Conservation (phyloP, 2,329 filamentous ascomycete species). For the Pezicula neosporulosa region DNA sequence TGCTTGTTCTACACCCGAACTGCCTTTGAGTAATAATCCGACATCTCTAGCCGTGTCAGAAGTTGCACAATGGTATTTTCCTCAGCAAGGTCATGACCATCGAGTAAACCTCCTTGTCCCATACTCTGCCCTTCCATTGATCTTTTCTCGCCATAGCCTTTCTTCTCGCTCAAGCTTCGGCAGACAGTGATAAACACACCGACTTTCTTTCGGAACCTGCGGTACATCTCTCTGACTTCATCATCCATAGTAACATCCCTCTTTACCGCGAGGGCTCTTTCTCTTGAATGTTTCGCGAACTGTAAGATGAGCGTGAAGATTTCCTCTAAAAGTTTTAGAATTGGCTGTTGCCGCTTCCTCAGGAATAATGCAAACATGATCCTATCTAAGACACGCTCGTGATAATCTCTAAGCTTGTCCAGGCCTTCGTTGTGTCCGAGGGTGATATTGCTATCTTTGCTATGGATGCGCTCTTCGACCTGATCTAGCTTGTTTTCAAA, state of each 20-base stretch:
- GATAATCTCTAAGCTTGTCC: constrained; percentile 62
- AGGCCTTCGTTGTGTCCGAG: constrained; percentile 55
- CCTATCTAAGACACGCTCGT: constrained; percentile 70
- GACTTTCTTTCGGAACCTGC: constrained; percentile 66
- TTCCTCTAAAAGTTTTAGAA: constrained; percentile 70
- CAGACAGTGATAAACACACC: constrained; percentile 73
- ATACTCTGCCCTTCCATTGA: constrained; percentile 20
- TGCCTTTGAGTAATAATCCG: constrained; percentile 52
- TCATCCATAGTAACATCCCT: constrained; percentile 30
- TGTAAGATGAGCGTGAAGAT: constrained; percentile 70
- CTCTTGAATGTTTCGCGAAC: constrained; percentile 56
- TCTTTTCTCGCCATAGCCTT: constrained; percentile 28
- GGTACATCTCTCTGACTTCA: constrained; percentile 52
- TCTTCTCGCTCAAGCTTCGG: constrained; percentile 63
- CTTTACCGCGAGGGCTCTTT: constrained; percentile 33
- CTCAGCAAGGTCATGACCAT: constrained; percentile 34
- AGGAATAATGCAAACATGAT: constrained; percentile 73
- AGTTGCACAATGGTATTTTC: constrained; percentile 66
- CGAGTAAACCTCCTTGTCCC: constrained; percentile 29
- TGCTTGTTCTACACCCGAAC: constrained; percentile 7
- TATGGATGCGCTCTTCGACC: constrained; percentile 55
- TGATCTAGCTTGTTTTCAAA: constrained; percentile 65
- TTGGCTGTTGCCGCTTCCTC: constrained; percentile 69
- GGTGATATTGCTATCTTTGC: constrained; percentile 30
- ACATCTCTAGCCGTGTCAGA: constrained; percentile 68